Evolutionary conservation across 495 filamentous ascomycete genomes (phyloP).

Genomic region (Penicillium longicatenatum): DNA sequence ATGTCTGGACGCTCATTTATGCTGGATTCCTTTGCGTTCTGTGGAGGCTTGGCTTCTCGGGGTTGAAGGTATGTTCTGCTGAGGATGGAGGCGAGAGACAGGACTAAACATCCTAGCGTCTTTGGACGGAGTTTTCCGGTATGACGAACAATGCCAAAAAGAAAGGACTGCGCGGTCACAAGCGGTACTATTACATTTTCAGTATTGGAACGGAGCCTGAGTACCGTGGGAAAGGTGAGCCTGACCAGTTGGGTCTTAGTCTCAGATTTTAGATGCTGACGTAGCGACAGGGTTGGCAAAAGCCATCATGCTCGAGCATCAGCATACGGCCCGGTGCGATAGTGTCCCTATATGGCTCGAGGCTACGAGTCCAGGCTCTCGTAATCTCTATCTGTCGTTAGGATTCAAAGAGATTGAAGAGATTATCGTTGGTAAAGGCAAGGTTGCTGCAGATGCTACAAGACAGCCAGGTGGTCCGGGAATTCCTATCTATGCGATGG

Average conservation of each 20-base stretch:
- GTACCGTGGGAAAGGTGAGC: conserved; percentile 31
- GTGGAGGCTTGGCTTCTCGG: conserved; percentile 25
- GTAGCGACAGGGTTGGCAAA: conserved; percentile 27
- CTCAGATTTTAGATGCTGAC: background rate
- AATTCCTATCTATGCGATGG: conserved; percentile 33
- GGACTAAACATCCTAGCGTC: conserved; percentile 14
- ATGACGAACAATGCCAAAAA: conserved; percentile 31
- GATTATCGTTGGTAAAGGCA: conserved; percentile 28
- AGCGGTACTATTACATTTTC: conserved; percentile 32
- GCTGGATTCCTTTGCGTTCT: conserved; percentile 26
- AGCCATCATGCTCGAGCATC: conserved; percentile 26
- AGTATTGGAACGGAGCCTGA: conserved; percentile 31
- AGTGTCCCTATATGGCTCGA: conserved; percentile 36
- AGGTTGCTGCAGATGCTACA: conserved; percentile 26
- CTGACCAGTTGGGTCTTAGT: background rate
- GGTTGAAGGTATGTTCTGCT: conserved; percentile 20
- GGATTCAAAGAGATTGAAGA: conserved; percentile 32
- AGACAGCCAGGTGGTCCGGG: conserved; percentile 25
- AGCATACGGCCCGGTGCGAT: conserved; percentile 18
- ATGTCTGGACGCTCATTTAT: conserved; percentile 24
- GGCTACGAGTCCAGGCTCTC: conserved; percentile 26
- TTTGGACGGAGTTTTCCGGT: conserved; percentile 30
- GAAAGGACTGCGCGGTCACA: conserved; percentile 26
- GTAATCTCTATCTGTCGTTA: conserved; percentile 27
- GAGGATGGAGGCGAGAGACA: background rate